These are phyloP conservation scores for Coemansia sp. DNA, from an alignment of 192 early-diverging fungal genomes.

Conservation along the genomic window DNA sequence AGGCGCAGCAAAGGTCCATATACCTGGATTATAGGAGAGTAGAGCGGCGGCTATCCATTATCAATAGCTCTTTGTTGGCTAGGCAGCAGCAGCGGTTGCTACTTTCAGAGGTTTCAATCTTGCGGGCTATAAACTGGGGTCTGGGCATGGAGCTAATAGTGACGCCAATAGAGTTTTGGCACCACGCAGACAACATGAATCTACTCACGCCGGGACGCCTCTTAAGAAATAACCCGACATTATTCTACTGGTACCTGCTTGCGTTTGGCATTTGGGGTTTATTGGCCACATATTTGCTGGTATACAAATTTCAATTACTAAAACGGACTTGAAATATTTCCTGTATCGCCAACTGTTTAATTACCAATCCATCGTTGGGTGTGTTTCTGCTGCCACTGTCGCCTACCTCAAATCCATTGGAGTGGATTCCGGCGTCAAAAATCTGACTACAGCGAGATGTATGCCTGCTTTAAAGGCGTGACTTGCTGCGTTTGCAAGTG, in stretches of 20 bases:
- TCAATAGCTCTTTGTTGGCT: neutral
- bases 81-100: neutral
- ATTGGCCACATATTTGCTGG: neutral
- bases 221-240: neutral
- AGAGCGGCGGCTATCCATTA: neutral
- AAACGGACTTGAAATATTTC: too few species aligned
- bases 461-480: too few species aligned
- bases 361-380: too few species aligned
- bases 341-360: too few species aligned
- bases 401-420: too few species aligned
- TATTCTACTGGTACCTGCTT: neutral
- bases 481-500: too few species aligned
- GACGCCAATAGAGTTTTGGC: conserved; percentile 3
- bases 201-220: neutral
- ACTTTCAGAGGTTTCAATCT: neutral
- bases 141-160: neutral
- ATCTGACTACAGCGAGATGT: too few species aligned
- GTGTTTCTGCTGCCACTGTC: too few species aligned
- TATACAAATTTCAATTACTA: too few species aligned
- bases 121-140: conserved; percentile 3
- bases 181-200: conserved; percentile 4
- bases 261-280: neutral
- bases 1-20: neutral
- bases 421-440: too few species aligned
- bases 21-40: neutral